Percentiles rank a stretch among this genome's conserved stretches.
Conservation (phyloP, 2,329 filamentous ascomycete species). For the Annulohypoxylon truncatum region DNA sequence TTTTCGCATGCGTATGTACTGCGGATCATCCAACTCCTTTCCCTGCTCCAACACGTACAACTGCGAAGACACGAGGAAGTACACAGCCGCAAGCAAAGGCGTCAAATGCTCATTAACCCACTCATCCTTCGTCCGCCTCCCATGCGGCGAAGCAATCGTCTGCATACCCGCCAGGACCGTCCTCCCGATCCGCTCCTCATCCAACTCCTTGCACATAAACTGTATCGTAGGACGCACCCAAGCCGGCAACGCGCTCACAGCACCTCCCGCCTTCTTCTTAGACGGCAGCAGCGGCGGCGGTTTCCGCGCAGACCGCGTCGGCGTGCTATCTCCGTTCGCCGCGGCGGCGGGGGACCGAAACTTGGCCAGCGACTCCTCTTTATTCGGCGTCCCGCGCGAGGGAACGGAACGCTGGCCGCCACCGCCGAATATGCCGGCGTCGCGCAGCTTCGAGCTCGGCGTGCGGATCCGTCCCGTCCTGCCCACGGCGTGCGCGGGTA, state of each 20-base stretch:
- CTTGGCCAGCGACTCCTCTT: slow-evolving; percentile 57
- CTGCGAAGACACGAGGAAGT: slow-evolving; percentile 68
- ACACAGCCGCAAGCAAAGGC: slow-evolving; percentile 69
- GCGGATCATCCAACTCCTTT: slow-evolving; percentile 54
- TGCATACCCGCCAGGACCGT: slow-evolving; percentile 81
- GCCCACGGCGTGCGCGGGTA: slow-evolving; percentile 58
- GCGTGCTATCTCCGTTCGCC: slow-evolving; percentile 53
- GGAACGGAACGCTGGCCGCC: slow-evolving; percentile 53
- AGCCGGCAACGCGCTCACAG: slow-evolving; percentile 57
- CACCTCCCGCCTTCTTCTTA: slow-evolving; percentile 49
- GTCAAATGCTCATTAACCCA: slow-evolving; percentile 63
- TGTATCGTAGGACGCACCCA: slow-evolving; percentile 80
- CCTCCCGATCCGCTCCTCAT: slow-evolving; percentile 71
- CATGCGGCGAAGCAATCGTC: slow-evolving; percentile 59
- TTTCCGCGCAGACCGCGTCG: slow-evolving; percentile 58
- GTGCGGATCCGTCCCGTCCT: slow-evolving; percentile 47
- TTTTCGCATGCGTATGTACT: slow-evolving; percentile 61
- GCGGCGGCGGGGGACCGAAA: slow-evolving; percentile 56
- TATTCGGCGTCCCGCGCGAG: slow-evolving; percentile 60
- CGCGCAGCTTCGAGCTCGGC: slow-evolving; percentile 52
- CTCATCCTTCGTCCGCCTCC: slow-evolving; percentile 59
- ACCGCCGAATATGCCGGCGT: slow-evolving; percentile 50
- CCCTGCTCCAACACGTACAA: slow-evolving; percentile 57
- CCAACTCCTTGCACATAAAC: slow-evolving; percentile 71
- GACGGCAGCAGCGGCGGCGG: slow-evolving; percentile 45